These are phyloP conservation scores for Proliferodiscus dingleyae DNA, from an alignment of 2,329 filamentous ascomycete species.

Conservation along the genomic window DNA sequence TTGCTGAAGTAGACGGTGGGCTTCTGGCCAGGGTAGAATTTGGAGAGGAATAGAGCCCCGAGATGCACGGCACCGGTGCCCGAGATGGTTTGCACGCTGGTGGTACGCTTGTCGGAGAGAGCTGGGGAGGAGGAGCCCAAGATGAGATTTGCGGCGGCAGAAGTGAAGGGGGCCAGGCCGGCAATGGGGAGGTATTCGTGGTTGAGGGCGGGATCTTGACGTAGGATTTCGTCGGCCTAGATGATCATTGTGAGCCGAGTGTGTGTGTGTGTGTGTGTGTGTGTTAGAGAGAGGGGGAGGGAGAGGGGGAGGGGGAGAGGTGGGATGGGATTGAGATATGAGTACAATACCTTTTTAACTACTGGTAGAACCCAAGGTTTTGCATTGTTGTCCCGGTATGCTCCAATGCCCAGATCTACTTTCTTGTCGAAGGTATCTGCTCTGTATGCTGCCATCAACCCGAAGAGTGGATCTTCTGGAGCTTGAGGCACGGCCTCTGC, in stretches of 20 bases:
- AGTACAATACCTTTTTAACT: constrained; percentile 92
- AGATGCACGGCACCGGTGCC: constrained; percentile 94
- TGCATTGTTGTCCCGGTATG: constrained; percentile 89
- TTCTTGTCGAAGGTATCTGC: constrained; percentile 75
- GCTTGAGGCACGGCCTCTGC: constrained; percentile 78
- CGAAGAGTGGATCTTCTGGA: constrained; percentile 92
- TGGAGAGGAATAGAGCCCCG: constrained; percentile 86
- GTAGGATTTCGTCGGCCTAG: constrained; percentile 86
- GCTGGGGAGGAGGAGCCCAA: constrained; percentile 76
- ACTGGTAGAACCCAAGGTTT: constrained; percentile 98
- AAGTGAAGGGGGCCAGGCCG: constrained; percentile 78
- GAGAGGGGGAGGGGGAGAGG: no score
- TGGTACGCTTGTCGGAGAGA: constrained; percentile 73
- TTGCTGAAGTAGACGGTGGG: constrained; percentile 84
- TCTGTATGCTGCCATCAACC: constrained; percentile 81
- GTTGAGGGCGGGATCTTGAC: constrained; percentile 84
- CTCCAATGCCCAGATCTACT: constrained; percentile 87
- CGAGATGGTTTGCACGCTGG: constrained; percentile 90
- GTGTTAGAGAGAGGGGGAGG: no score
- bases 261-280: no score
- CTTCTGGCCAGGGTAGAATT: constrained; percentile 77
- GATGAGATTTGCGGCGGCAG: constrained; percentile 86
- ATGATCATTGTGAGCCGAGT: constrained; percentile 4
- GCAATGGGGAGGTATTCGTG: constrained; percentile 98
- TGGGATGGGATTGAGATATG: no score